These are phyloP conservation scores for Colletotrichum sp. DNA, from an alignment of 2,329 filamentous ascomycete species.

Conservation along the genomic window DNA sequence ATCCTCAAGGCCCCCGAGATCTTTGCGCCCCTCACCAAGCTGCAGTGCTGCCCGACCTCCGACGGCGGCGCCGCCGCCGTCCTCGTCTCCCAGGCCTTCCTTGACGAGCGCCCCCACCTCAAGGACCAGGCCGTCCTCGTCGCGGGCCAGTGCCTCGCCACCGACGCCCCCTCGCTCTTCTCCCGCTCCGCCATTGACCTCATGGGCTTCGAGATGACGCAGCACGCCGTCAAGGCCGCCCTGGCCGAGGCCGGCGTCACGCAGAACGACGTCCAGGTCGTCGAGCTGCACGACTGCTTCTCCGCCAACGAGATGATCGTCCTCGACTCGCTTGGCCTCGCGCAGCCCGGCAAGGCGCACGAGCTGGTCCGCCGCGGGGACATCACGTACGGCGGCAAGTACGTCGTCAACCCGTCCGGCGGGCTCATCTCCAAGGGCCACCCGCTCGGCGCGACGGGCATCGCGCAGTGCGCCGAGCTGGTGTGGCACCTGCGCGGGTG, in stretches of 20 bases:
- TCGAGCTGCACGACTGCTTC: slow-evolving; percentile 97
- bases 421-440: slow-evolving; percentile 97
- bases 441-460: slow-evolving; percentile 90
- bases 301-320: slow-evolving; percentile 92
- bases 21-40: slow-evolving; percentile 87
- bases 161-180: slow-evolving; percentile 82
- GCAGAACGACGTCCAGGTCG: slow-evolving; percentile 71
- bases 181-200: slow-evolving; percentile 83
- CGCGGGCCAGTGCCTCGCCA: slow-evolving; percentile 86
- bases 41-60: slow-evolving; percentile 98
- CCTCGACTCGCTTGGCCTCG: slow-evolving; percentile 84
- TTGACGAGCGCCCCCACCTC: slow-evolving; percentile 83
- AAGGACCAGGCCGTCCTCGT: slow-evolving; percentile 84
- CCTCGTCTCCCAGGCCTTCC: slow-evolving; percentile 86
- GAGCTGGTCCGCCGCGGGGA: slow-evolving; percentile 86
- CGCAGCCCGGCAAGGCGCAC: slow-evolving; percentile 82
- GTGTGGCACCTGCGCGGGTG: slow-evolving; percentile 95
- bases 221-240: slow-evolving; percentile 72
- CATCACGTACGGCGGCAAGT: slow-evolving; percentile 87
- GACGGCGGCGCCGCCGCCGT: slow-evolving; percentile 91
- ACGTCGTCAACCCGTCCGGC: slow-evolving; percentile 91
- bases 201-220: slow-evolving; percentile 86
- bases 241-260: slow-evolving; percentile 74
- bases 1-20: slow-evolving; percentile 79
- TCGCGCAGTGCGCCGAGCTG: slow-evolving; percentile 93